Conservation (phyloP, 805 yeast genomes). For the Myxozyma nipponensis region DNA sequence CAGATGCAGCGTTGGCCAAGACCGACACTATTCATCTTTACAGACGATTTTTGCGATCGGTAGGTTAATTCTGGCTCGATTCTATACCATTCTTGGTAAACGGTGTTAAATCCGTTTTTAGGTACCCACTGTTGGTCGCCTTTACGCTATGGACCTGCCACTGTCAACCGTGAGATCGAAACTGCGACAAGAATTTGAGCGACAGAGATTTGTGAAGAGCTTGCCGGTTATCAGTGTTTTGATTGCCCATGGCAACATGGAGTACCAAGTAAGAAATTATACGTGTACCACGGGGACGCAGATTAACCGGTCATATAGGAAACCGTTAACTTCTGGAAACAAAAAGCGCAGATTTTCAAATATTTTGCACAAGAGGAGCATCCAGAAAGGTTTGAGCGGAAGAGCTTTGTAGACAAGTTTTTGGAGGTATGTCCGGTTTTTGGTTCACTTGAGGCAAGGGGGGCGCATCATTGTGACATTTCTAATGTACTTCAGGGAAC, state of each 20-base stretch:
- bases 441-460: neutral
- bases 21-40: slow-evolving; percentile 63
- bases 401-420: slow-evolving; percentile 69
- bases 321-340: slow-evolving; percentile 85
- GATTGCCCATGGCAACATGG: slow-evolving; percentile 83
- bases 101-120: slow-evolving; percentile 38
- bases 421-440: slow-evolving; percentile 51
- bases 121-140: slow-evolving; percentile 56
- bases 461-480: no score
- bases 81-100: neutral
- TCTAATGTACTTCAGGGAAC: slow-evolving; percentile 14
- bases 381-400: slow-evolving; percentile 52
- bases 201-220: slow-evolving; percentile 70
- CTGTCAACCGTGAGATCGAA: slow-evolving; percentile 74
- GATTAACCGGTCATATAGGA: slow-evolving; percentile 38
- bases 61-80: slow-evolving; percentile 33
- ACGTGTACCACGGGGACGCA: neutral
- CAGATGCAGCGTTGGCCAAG: slow-evolving; percentile 57
- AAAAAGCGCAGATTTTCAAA: slow-evolving; percentile 76
- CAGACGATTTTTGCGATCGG: slow-evolving; percentile 61
- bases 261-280: slow-evolving; percentile 51
- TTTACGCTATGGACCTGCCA: slow-evolving; percentile 73
- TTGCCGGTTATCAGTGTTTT: slow-evolving; percentile 63
- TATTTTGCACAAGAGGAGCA: slow-evolving; percentile 67
- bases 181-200: slow-evolving; percentile 84